Conservation (phyloP, 768 basidiomycete species). For the Mycena amicta region DNA sequence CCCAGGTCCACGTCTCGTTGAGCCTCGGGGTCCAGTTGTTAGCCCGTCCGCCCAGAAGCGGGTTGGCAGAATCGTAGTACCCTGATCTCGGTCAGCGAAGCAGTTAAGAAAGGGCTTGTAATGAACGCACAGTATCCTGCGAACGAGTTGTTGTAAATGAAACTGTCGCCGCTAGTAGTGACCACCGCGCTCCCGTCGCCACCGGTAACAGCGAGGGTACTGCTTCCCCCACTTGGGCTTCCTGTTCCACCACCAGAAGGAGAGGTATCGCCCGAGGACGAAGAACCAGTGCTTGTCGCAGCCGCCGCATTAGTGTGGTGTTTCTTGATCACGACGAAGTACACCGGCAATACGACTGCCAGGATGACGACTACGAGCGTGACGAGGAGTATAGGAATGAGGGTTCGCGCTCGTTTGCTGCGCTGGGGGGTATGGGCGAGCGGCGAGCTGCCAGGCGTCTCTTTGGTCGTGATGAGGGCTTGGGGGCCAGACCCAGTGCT, state of each 20-base stretch:
- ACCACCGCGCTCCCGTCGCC: conserved; percentile 70
- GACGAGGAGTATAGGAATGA: conserved; percentile 25
- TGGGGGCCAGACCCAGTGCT: background rate
- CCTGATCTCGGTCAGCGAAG: conserved; percentile 32
- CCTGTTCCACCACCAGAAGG: background rate
- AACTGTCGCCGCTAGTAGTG: conserved; percentile 65
- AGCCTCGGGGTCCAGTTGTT: conserved; percentile 83
- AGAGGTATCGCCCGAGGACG: conserved; percentile 4
- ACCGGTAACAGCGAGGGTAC: conserved; percentile 45
- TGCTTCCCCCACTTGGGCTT: conserved; percentile 1
- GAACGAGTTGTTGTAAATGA: conserved; percentile 78
- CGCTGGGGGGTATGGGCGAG: background rate
- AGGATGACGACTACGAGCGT: conserved; percentile 41
- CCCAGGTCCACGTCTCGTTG: conserved; percentile 74
- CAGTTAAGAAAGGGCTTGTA: conserved; percentile 7
- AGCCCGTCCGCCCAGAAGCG: conserved; percentile 69
- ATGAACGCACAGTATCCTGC: conserved; percentile 67
- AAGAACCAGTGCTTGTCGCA: conserved; percentile 5
- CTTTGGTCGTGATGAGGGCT: background rate
- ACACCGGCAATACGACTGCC: conserved; percentile 60
- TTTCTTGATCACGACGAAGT: conserved; percentile 57
- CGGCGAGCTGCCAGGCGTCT: background rate
- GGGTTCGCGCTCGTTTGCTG: background rate
- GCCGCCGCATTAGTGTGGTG: conserved; percentile 16
- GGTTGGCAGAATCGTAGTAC: conserved; percentile 67